phyloP scores from a whole-genome alignment of 2,329 filamentous ascomycete genomes.

The Fusarium fracticaudum region DNA sequence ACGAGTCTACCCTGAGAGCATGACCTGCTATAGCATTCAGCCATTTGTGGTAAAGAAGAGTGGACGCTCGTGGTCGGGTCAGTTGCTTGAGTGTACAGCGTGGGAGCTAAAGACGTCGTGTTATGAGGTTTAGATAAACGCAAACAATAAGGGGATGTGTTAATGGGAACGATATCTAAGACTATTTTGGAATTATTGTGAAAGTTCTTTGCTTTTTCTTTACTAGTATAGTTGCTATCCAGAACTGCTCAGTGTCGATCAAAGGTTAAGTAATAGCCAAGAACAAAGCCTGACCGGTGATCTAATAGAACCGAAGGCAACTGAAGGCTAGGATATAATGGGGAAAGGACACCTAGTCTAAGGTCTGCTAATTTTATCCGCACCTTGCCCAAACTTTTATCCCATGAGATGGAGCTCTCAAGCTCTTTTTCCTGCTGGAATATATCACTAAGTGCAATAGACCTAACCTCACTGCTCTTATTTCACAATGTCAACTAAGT shows the following conservation, averaged over 20 bases:
- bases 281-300: background rate
- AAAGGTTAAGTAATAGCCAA: background rate
- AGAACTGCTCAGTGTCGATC: accelerated
- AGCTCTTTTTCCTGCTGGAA: accelerated
- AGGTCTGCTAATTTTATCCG: too few species aligned
- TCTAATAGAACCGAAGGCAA: accelerated
- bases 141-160: accelerated
- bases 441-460: background rate
- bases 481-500: too few species aligned
- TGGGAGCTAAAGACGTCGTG: background rate
- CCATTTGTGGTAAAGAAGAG: background rate
- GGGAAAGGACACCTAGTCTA: background rate
- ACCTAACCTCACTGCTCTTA: too few species aligned
- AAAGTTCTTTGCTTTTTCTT: background rate
- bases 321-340: accelerated
- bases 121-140: background rate
- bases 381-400: background rate
- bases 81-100: background rate
- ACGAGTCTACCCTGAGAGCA: background rate
- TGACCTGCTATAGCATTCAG: background rate
- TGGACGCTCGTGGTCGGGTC: background rate
- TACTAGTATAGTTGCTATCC: too few species aligned
- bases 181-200: background rate
- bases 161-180: accelerated
- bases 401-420: accelerated